Evolutionary conservation across 176 grass and related monocot genomes (phyloP).

Genomic region (Pontederia crassipes): DNA sequence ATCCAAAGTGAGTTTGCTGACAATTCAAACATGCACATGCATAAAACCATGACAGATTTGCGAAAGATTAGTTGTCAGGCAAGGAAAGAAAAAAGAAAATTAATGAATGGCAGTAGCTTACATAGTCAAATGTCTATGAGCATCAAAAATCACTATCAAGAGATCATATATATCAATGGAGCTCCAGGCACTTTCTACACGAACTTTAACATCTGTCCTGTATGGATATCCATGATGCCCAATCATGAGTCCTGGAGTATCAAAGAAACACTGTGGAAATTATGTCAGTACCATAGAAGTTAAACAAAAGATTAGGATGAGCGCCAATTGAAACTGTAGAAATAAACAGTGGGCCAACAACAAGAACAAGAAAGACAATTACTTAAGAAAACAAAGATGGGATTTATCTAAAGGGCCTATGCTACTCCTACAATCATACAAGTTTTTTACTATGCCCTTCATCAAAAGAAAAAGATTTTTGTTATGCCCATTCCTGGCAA

Average conservation of each 20-base stretch:
- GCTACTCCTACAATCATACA: too few relatives aligned
- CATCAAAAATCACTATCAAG: constrained; percentile 91
- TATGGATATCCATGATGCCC: constrained; percentile 77
- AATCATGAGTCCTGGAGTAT: constrained; percentile 86
- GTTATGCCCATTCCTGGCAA: too few relatives aligned
- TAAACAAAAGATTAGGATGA: not conserved
- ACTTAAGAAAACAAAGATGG: too few relatives aligned
- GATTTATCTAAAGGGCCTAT: too few relatives aligned
- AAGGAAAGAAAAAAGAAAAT: not conserved
- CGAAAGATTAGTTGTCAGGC: too few relatives aligned
- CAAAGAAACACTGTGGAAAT: constrained; percentile 81
- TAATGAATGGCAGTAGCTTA: constrained; percentile 28
- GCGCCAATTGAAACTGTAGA: not conserved
- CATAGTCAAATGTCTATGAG: constrained; percentile 65
- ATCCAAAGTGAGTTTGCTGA: too few relatives aligned
- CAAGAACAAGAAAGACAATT: too few relatives aligned
- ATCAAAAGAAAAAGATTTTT: too few relatives aligned
- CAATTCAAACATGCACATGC: too few relatives aligned
- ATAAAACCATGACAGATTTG: too few relatives aligned
- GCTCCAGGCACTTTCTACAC: constrained; percentile 90
- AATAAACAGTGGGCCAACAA: not conserved
- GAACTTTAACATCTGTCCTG: constrained; percentile 68
- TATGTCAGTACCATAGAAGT: constrained; percentile 7
- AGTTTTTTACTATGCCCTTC: too few relatives aligned
- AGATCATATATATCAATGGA: constrained; percentile 84